These are phyloP conservation scores for Neopestalotiopsis sp. DNA, from an alignment of 2,329 filamentous ascomycete genomes.

Conservation along the genomic window DNA sequence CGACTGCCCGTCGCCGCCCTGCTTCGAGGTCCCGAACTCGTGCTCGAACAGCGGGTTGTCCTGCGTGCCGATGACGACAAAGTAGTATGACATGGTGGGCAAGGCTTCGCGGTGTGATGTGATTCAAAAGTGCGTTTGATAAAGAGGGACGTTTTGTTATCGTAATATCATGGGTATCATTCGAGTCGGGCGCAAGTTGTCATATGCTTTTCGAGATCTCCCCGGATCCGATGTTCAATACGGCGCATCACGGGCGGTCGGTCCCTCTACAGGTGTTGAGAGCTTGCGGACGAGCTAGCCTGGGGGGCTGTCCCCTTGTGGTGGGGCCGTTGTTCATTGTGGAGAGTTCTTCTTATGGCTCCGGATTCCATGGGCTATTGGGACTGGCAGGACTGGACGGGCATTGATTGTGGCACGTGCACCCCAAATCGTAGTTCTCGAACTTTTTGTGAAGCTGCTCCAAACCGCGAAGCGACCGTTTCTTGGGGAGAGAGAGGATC, in stretches of 20 bases:
- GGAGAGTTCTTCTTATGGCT: not conserved
- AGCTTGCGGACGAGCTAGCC: not conserved
- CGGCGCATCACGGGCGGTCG: not conserved
- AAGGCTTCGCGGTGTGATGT: too few species aligned
- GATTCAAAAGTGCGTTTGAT: not conserved
- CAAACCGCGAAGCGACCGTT: not conserved
- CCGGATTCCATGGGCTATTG: too few species aligned
- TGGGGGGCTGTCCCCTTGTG: not conserved
- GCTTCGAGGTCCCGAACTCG: constrained; percentile 96
- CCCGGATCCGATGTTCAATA: not conserved
- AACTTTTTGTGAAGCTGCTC: constrained; percentile 8
- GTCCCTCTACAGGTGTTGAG: not conserved
- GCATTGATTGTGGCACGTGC: not conserved
- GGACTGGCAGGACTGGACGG: too few species aligned
- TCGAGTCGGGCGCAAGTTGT: not conserved
- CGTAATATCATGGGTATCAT: not conserved
- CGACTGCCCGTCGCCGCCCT: constrained; percentile 89
- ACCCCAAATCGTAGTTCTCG: not conserved
- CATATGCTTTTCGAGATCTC: not conserved
- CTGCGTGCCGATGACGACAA: constrained; percentile 92
- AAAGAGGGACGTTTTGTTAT: not conserved
- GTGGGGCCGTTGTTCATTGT: constrained; percentile 11
- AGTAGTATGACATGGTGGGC: constrained; percentile 90
- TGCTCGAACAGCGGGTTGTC: constrained; percentile 97
- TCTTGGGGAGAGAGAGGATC: not conserved